These are phyloP conservation scores for Leucocoprinus leucothites DNA, from an alignment of 768 basidiomycete genomes.

Conservation along the genomic window DNA sequence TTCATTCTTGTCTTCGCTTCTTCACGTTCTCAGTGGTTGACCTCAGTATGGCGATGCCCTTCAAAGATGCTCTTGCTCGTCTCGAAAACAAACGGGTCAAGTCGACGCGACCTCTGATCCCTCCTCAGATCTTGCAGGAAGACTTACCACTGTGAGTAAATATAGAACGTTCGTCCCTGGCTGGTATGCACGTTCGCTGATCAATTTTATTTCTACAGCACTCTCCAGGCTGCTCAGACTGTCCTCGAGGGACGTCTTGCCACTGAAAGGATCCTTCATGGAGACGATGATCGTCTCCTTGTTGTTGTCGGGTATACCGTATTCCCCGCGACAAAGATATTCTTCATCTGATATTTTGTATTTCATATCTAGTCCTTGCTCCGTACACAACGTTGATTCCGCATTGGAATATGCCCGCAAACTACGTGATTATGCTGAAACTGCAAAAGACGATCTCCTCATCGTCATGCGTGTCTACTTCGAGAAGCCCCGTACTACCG, in stretches of 20 bases:
- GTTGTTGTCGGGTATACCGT: constrained; percentile 81
- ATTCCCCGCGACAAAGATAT: background rate
- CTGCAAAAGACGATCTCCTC: constrained; percentile 78
- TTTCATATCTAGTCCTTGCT: constrained; percentile 68
- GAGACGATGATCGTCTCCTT: constrained; percentile 88
- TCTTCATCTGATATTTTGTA: background rate
- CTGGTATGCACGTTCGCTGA: background rate
- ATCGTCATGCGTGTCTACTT: constrained; percentile 99
- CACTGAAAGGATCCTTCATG: constrained; percentile 75
- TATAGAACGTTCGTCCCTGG: background rate
- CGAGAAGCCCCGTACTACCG: constrained; percentile 93
- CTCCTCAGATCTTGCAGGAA: constrained; percentile 92
- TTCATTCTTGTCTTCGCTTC: too few species aligned
- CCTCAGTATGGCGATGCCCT: constrained; percentile 64
- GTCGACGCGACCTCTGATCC: constrained; percentile 84
- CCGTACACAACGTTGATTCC: constrained; percentile 85
- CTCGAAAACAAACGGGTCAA: constrained; percentile 89
- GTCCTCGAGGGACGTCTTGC: constrained; percentile 81
- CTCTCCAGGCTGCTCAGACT: constrained; percentile 79
- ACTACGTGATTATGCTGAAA: constrained; percentile 76
- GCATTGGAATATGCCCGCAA: constrained; percentile 85
- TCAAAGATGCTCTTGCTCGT: constrained; percentile 74
- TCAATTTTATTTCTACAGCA: constrained; percentile 36
- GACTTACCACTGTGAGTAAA: constrained; percentile 77
- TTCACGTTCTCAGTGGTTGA: constrained; percentile 37